Percentiles rank a stretch among this genome's conserved stretches.
Evolutionary conservation across 2,329 filamentous ascomycete genomes (phyloP).

Genomic region (Monosporascus cannonballus): DNA sequence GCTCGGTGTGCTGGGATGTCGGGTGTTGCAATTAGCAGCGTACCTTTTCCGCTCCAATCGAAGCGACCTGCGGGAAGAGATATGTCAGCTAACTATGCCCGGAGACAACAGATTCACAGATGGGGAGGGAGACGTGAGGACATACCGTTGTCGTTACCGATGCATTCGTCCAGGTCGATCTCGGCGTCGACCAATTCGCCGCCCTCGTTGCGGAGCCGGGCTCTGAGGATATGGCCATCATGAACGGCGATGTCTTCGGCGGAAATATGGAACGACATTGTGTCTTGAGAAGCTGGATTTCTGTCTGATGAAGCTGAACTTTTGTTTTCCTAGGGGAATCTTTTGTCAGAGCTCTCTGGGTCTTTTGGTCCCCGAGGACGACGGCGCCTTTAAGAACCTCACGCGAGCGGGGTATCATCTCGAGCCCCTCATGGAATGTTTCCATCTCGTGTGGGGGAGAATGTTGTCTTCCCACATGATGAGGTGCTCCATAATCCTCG

Average conservation of each 20-base stretch:
- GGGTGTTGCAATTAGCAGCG: neutral
- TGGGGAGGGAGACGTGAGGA: neutral
- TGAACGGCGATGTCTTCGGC: slow-evolving; percentile 37
- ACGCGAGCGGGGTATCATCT: too few relatives aligned
- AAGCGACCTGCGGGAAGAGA: slow-evolving; percentile 7
- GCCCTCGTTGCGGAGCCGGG: slow-evolving; percentile 31
- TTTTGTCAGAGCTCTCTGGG: too few relatives aligned
- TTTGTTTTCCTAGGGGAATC: too few relatives aligned
- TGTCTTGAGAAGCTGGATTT: slow-evolving; percentile 1
- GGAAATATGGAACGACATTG: slow-evolving; percentile 45
- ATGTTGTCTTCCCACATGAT: too few relatives aligned
- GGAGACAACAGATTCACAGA: slow-evolving; percentile 39
- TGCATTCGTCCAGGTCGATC: slow-evolving; percentile 41
- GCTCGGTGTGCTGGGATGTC: neutral
- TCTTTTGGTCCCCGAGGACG: too few relatives aligned
- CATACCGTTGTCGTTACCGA: slow-evolving; percentile 47
- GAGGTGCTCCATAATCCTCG: too few relatives aligned
- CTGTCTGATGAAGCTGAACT: too few relatives aligned
- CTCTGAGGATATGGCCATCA: slow-evolving; percentile 42
- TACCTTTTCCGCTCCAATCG: slow-evolving; percentile 13
- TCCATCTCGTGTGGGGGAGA: too few relatives aligned
- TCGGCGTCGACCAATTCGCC: slow-evolving; percentile 38
- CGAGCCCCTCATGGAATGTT: too few relatives aligned
- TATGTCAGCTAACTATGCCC: slow-evolving; percentile 18
- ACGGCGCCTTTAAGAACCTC: too few relatives aligned